Evolutionary conservation across 805 yeast species (phyloP).

Genomic region (Wickerhamomyces alni): DNA sequence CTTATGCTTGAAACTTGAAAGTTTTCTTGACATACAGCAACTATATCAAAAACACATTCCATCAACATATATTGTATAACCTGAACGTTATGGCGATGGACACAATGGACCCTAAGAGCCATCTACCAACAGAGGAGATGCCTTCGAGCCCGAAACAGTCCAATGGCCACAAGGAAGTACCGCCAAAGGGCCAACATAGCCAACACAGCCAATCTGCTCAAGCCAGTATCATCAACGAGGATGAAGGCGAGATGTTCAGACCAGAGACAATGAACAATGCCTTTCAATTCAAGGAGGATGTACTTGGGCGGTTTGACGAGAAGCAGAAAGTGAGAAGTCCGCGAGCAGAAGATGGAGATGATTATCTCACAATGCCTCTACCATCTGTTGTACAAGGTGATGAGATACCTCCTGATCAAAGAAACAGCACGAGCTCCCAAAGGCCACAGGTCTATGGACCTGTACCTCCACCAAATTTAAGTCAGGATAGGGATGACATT

Average conservation of each 20-base stretch:
- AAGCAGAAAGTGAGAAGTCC: constrained; percentile 22
- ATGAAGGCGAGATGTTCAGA: constrained; percentile 9
- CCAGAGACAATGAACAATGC: constrained; percentile 9
- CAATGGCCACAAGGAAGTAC: background rate
- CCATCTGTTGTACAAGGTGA: background rate
- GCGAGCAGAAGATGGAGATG: constrained; percentile 18
- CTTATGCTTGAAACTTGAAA: too few species aligned
- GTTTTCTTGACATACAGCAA: too few species aligned
- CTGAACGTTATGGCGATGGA: too few species aligned
- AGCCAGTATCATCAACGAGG: constrained; percentile 1
- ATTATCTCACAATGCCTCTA: background rate
- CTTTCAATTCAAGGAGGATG: constrained; percentile 7
- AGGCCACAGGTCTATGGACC: background rate
- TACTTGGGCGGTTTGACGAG: constrained; percentile 2
- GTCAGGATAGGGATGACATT: constrained; percentile 1
- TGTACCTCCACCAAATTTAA: background rate
- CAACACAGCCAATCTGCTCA: background rate
- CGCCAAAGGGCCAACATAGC: too few species aligned
- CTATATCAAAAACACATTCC: too few species aligned
- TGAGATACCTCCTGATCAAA: background rate
- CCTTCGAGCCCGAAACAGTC: too few species aligned
- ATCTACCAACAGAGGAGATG: too few species aligned
- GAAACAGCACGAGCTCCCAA: background rate
- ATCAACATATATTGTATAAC: too few species aligned
- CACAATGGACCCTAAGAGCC: too few species aligned